Conservation (phyloP, 2,329 filamentous ascomycete genomes). For the Paracoccidioides lutzii region DNA sequence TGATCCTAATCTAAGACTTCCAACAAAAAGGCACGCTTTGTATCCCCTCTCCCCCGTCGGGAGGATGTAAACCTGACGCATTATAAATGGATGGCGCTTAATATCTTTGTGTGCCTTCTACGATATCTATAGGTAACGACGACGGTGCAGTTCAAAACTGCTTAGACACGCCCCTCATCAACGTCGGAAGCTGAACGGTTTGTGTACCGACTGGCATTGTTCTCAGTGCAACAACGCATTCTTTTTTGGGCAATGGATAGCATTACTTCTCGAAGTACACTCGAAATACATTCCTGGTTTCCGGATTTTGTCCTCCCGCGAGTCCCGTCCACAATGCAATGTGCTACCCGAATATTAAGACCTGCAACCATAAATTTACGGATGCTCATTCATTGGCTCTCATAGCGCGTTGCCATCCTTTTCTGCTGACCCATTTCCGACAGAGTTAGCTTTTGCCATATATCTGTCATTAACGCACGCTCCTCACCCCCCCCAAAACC, state of each 20-base stretch:
- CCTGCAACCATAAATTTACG: neutral
- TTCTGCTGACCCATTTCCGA: constrained; percentile 11
- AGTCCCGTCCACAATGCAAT: neutral
- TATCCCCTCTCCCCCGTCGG: no score
- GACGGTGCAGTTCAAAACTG: no score
- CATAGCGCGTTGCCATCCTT: constrained; percentile 26
- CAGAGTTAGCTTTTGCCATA: constrained; percentile 16
- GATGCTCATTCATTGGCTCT: constrained; percentile 22
- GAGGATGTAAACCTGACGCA: no score
- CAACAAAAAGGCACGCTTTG: neutral
- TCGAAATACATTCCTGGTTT: no score
- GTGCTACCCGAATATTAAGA: neutral
- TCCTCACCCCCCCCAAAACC: constrained; percentile 20
- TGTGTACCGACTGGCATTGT: neutral
- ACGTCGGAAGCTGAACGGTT: no score
- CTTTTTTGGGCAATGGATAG: neutral
- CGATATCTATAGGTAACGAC: neutral
- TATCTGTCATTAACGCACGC: constrained; percentile 21
- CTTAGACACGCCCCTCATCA: no score
- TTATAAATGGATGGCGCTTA: no score
- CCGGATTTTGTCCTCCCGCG: no score
- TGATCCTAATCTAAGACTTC: neutral
- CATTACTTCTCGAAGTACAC: neutral
- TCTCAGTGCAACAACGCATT: neutral
- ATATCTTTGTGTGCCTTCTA: neutral